Evolutionary conservation across 108 stramenopile species (phyloP).

Genomic region (Licmophora abbreviata): DNA sequence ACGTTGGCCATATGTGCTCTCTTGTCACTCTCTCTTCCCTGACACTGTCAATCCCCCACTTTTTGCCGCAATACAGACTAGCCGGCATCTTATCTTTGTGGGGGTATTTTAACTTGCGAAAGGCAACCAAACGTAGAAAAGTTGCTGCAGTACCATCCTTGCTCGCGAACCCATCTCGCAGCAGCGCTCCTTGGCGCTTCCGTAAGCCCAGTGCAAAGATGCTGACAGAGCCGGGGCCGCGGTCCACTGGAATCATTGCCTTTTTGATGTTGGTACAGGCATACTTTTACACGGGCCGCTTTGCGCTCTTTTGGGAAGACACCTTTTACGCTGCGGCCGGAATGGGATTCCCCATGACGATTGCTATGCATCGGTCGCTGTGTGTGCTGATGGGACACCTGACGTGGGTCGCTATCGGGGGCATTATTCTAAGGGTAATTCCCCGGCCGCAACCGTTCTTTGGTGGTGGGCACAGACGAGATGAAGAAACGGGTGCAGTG

Average conservation of each 20-base stretch:
- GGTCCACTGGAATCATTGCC: constrained; percentile 32
- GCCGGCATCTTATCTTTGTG: constrained; percentile 10
- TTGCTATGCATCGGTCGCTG: constrained; percentile 79
- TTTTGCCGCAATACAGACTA: background rate
- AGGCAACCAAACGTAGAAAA: background rate
- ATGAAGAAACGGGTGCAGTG: background rate
- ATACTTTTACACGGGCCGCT: constrained; percentile 73
- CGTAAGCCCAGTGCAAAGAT: constrained; percentile 7
- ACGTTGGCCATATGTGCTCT: no score
- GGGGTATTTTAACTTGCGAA: background rate
- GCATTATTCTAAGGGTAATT: constrained; percentile 42
- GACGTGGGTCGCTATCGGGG: constrained; percentile 70
- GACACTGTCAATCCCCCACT: background rate
- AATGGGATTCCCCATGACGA: constrained; percentile 55
- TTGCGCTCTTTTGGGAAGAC: constrained; percentile 70
- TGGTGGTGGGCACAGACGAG: constrained; percentile 25
- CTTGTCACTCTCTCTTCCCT: background rate
- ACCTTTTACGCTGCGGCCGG: constrained; percentile 52
- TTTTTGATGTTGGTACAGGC: constrained; percentile 49
- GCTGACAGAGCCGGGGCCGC: constrained; percentile 15
- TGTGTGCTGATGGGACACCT: constrained; percentile 85
- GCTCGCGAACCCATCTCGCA: background rate
- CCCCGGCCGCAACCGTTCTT: constrained; percentile 71
- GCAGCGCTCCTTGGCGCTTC: constrained; percentile 27
- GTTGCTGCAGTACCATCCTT: constrained; percentile 9